These are phyloP conservation scores for Teunomyces kruisii DNA, from an alignment of 805 yeast genomes.

Conservation along the genomic window DNA sequence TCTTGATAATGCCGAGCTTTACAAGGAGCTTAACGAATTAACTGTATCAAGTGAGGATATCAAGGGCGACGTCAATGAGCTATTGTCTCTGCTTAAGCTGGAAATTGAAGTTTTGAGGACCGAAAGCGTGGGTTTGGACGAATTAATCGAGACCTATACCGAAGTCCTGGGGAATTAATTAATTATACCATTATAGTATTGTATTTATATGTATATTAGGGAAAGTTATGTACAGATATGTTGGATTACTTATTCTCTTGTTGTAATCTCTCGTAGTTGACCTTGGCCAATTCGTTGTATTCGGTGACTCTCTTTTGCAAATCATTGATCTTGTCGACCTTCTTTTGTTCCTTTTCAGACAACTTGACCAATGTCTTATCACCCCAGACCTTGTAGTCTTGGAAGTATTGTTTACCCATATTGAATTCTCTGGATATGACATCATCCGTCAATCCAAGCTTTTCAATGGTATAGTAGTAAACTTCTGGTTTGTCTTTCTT, in stretches of 20 bases:
- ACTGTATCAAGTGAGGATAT: constrained; percentile 20
- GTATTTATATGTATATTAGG: constrained; percentile 6
- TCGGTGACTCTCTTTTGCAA: constrained; percentile 41
- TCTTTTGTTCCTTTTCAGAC: constrained; percentile 26
- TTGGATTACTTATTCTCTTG: constrained; percentile 1
- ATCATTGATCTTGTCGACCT: constrained; percentile 21
- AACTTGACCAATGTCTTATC: constrained; percentile 61
- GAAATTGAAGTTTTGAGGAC: constrained; percentile 16
- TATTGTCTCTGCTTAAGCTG: constrained; percentile 20
- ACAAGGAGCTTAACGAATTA: constrained; percentile 20
- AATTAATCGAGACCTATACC: constrained; percentile 18
- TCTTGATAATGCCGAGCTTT: constrained; percentile 32
- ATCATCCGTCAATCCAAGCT: constrained; percentile 83
- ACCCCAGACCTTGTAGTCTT: constrained; percentile 76
- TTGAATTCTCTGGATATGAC: constrained; percentile 77
- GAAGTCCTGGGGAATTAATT: constrained; percentile 1
- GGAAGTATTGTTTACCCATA: constrained; percentile 75
- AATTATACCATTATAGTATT: not conserved
- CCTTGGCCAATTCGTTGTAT: constrained; percentile 39
- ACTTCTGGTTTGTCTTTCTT: constrained; percentile 77
- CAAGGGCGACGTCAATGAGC: constrained; percentile 19
- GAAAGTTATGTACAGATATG: constrained; percentile 4
- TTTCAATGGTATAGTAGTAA: constrained; percentile 83
- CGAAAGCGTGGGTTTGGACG: constrained; percentile 15
- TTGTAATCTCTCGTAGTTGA: constrained; percentile 24